These are phyloP conservation scores for Fusarium concolor DNA, from an alignment of 2,329 filamentous ascomycete species.

Conservation along the genomic window DNA sequence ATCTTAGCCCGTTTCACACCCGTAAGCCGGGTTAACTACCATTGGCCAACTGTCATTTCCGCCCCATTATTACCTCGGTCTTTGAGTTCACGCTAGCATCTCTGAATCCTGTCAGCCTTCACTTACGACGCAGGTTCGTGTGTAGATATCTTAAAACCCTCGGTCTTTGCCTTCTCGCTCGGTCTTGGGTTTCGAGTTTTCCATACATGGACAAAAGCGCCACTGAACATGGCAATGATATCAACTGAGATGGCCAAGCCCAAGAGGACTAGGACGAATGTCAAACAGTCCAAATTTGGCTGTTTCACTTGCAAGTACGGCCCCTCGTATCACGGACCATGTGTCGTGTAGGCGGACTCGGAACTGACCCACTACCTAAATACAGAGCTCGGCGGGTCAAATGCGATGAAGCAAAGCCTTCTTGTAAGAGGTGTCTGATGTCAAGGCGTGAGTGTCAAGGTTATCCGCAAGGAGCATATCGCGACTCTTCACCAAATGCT, in stretches of 20 bases:
- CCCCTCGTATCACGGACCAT: too few species aligned
- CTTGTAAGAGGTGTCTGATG: constrained; percentile 27
- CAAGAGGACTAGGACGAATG: constrained; percentile 40
- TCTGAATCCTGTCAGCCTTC: not conserved
- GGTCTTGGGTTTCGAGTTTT: not conserved
- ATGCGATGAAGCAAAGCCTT: constrained; percentile 37
- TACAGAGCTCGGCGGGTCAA: constrained; percentile 35
- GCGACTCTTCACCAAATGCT: not conserved
- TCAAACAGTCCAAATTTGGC: constrained; percentile 40
- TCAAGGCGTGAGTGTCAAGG: constrained; percentile 22
- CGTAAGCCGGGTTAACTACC: not conserved
- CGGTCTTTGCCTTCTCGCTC: constrained; percentile 17
- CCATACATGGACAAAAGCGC: too few species aligned
- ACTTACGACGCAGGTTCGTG: not conserved
- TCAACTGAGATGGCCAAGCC: not conserved
- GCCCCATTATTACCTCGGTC: constrained; percentile 7
- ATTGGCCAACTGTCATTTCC: accelerated
- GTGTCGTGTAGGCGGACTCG: not conserved
- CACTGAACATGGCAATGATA: constrained; percentile 1
- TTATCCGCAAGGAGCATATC: constrained; percentile 23
- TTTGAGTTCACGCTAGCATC: constrained; percentile 5
- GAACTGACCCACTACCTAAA: constrained; percentile 2
- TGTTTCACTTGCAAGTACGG: constrained; percentile 44
- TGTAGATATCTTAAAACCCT: not conserved
- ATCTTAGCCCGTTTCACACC: not conserved